These are phyloP conservation scores for Stereocaulon alpinum DNA, from an alignment of 495 filamentous ascomycete genomes.

Conservation along the genomic window DNA sequence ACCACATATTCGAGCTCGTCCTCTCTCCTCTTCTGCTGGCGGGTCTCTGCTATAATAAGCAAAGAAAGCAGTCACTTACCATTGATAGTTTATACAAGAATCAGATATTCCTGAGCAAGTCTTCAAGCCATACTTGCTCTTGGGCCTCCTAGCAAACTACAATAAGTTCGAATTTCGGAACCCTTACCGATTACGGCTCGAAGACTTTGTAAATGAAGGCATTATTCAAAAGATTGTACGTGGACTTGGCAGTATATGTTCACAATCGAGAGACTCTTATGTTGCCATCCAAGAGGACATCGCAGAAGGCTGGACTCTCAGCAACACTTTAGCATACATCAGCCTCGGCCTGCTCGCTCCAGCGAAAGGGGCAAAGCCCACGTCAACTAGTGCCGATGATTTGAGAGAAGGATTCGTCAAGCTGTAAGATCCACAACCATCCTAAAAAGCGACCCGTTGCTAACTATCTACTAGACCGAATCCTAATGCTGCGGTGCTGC, in stretches of 20 bases:
- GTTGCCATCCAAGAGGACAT: constrained; percentile 85
- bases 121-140: constrained; percentile 66
- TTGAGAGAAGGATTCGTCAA: constrained; percentile 65
- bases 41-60: neutral
- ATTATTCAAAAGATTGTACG: constrained; percentile 73
- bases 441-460: neutral
- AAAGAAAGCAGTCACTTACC: neutral
- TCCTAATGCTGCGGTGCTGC: constrained; percentile 63
- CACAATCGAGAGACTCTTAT: constrained; percentile 58
- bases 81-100: constrained; percentile 70
- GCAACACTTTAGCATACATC: constrained; percentile 70
- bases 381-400: constrained; percentile 55
- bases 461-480: constrained; percentile 50
- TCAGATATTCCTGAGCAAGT: constrained; percentile 50
- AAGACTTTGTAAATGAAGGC: constrained; percentile 91
- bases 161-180: constrained; percentile 99
- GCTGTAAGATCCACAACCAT: constrained; percentile 39
- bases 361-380: constrained; percentile 42
- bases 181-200: constrained; percentile 86
- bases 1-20: neutral
- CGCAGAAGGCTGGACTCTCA: constrained; percentile 80
- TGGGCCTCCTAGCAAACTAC: constrained; percentile 92
- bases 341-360: constrained; percentile 69
- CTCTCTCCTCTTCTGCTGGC: neutral
- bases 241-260: constrained; percentile 61